Conservation (phyloP, 768 basidiomycete species). For the Suillus tomentosus region DNA sequence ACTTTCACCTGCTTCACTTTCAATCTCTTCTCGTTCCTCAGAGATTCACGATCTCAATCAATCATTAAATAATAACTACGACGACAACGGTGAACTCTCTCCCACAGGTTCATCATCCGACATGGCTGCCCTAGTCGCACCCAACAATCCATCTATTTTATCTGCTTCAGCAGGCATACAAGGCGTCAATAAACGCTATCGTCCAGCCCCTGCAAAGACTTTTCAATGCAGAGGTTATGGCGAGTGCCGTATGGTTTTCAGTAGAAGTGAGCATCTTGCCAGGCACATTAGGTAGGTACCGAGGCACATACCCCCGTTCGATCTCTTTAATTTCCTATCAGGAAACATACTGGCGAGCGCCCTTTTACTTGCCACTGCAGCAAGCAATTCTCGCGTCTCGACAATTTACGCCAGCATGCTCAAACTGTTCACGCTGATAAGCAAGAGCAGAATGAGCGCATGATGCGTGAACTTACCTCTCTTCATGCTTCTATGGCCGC, state of each 20-base stretch:
- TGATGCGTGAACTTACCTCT: constrained; percentile 88
- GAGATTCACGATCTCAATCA: constrained; percentile 14
- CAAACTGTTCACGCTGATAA: constrained; percentile 98
- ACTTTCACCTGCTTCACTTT: constrained; percentile 11
- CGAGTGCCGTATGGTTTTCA: constrained; percentile 96
- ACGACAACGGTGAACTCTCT: constrained; percentile 12
- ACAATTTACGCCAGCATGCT: constrained; percentile 96
- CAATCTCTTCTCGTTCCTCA: constrained; percentile 13
- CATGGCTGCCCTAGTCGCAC: constrained; percentile 39
- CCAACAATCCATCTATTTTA: constrained; percentile 23
- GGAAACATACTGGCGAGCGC: constrained; percentile 97
- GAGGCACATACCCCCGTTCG: constrained; percentile 25
- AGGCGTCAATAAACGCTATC: constrained; percentile 62
- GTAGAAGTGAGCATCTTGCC: constrained; percentile 92
- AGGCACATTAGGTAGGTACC: constrained; percentile 85
- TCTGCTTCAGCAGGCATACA: constrained; percentile 18
- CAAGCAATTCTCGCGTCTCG: constrained; percentile 93
- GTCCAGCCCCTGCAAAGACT: constrained; percentile 87
- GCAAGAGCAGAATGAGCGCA: constrained; percentile 82
- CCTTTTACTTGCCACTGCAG: constrained; percentile 96
- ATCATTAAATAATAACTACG: constrained; percentile 9
- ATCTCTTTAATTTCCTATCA: constrained; percentile 40
- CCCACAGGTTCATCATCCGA: constrained; percentile 17
- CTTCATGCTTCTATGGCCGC: constrained; percentile 82
- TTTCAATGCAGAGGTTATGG: constrained; percentile 96